phyloP scores from a whole-genome alignment of 2,329 filamentous ascomycete genomes.

The Neophaeococcomyces aloes region DNA sequence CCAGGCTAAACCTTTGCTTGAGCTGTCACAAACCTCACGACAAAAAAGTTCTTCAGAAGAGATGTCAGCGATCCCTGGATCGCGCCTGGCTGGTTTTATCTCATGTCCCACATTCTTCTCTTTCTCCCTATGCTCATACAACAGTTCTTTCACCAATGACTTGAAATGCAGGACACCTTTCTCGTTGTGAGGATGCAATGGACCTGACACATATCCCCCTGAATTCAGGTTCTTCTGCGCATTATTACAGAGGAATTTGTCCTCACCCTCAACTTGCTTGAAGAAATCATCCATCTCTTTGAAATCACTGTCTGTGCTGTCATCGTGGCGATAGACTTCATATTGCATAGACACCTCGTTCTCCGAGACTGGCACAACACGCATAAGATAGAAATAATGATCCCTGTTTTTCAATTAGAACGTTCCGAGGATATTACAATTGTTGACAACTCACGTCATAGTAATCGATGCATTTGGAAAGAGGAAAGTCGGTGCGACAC shows the following conservation, averaged over 20 bases:
- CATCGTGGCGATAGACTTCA: slow-evolving; percentile 53
- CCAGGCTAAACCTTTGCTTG: too few relatives aligned
- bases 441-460: too few relatives aligned
- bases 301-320: slow-evolving; percentile 49
- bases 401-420: neutral
- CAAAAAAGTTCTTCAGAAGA: too few relatives aligned
- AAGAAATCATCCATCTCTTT: slow-evolving; percentile 47
- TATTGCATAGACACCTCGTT: slow-evolving; percentile 47
- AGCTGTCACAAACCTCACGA: too few relatives aligned
- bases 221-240: slow-evolving; percentile 51
- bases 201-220: slow-evolving; percentile 50
- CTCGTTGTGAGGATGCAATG: slow-evolving; percentile 50
- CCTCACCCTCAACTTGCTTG: slow-evolving; percentile 54
- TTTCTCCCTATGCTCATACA: slow-evolving; percentile 38
- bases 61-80: too few relatives aligned
- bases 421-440: too few relatives aligned
- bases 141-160: slow-evolving; percentile 38
- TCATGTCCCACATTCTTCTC: slow-evolving; percentile 38
- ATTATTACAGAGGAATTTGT: slow-evolving; percentile 50
- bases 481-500: too few relatives aligned
- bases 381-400: slow-evolving; percentile 52
- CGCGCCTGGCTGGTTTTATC: slow-evolving; percentile 50
- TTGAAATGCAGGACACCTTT: slow-evolving; percentile 49
- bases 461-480: too few relatives aligned
- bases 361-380: slow-evolving; percentile 47